phyloP scores from a whole-genome alignment of 1,284 basidiomycete genomes.

The Cryptococcus depauperatus region DNA sequence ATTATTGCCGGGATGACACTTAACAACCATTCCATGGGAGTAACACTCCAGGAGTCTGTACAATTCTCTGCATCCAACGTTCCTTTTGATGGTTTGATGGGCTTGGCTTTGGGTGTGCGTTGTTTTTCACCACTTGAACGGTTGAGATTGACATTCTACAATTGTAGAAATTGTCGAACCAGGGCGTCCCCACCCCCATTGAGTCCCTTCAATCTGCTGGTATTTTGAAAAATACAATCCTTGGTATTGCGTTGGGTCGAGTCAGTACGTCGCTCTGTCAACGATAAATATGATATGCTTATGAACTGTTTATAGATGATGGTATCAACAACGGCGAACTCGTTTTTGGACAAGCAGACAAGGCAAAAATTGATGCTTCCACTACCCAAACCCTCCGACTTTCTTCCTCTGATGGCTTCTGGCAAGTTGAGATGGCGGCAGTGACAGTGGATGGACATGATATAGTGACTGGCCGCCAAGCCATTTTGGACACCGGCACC shows the following conservation, averaged over 20 bases:
- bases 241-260: slow-evolving; percentile 72
- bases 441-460: slow-evolving; percentile 24
- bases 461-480: slow-evolving; percentile 10
- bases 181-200: slow-evolving; percentile 61
- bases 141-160: slow-evolving; percentile 1
- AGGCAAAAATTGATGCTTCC: slow-evolving; percentile 34
- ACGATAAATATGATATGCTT: neutral
- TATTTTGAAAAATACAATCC: slow-evolving; percentile 59
- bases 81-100: slow-evolving; percentile 77
- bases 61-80: slow-evolving; percentile 36
- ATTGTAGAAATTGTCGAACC: slow-evolving; percentile 55
- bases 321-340: slow-evolving; percentile 63
- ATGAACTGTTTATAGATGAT: slow-evolving; percentile 43
- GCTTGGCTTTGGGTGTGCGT: slow-evolving; percentile 56
- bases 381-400: slow-evolving; percentile 21
- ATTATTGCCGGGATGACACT: slow-evolving; percentile 52
- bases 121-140: no score
- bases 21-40: slow-evolving; percentile 61
- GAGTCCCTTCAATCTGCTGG: slow-evolving; percentile 60
- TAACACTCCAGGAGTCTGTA: slow-evolving; percentile 31
- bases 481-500: slow-evolving; percentile 34
- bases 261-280: slow-evolving; percentile 44
- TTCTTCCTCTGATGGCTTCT: slow-evolving; percentile 32
- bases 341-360: slow-evolving; percentile 24
- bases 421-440: slow-evolving; percentile 33